These are phyloP conservation scores for Cystobasidium slooffiae DNA, from an alignment of 1,284 basidiomycete genomes.

Conservation along the genomic window DNA sequence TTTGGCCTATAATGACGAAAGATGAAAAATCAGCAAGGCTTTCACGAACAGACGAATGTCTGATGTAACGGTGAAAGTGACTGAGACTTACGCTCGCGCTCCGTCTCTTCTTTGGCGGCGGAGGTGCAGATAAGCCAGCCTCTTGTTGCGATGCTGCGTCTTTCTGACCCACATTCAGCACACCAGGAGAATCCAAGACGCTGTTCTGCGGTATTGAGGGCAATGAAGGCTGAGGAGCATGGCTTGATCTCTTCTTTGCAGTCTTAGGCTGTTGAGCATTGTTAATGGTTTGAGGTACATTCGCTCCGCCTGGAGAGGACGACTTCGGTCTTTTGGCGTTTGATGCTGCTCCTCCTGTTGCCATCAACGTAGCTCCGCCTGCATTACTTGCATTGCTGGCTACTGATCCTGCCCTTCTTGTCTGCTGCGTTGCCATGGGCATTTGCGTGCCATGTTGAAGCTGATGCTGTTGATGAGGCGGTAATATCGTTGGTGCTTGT, in stretches of 20 bases:
- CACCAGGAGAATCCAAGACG: not conserved
- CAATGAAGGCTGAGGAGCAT: constrained; percentile 13
- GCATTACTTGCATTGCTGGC: constrained; percentile 18
- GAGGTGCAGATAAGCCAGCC: not conserved
- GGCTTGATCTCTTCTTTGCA: constrained; percentile 9
- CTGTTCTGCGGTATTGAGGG: constrained; percentile 23
- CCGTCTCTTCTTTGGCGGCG: constrained; percentile 30
- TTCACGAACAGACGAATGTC: not conserved
- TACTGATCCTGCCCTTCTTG: constrained; percentile 11
- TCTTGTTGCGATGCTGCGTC: not conserved
- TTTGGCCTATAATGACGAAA: constrained; percentile 1
- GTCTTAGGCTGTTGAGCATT: not conserved
- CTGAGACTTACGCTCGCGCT: constrained; percentile 8
- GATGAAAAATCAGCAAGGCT: not conserved
- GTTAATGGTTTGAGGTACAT: not conserved
- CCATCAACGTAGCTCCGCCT: not conserved
- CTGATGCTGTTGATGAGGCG: not conserved
- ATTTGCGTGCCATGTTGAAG: not conserved
- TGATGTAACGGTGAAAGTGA: not conserved
- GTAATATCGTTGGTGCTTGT: not conserved
- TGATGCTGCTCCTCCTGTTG: not conserved
- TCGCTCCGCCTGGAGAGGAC: constrained; percentile 13
- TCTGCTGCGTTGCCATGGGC: not conserved
- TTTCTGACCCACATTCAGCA: not conserved
- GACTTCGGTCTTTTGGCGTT: constrained; percentile 15